Percentiles rank a stretch among this genome's conserved stretches.
Conservation (phyloP, 192 early-diverging fungal genomes). For the Obelidium mucronatum region DNA sequence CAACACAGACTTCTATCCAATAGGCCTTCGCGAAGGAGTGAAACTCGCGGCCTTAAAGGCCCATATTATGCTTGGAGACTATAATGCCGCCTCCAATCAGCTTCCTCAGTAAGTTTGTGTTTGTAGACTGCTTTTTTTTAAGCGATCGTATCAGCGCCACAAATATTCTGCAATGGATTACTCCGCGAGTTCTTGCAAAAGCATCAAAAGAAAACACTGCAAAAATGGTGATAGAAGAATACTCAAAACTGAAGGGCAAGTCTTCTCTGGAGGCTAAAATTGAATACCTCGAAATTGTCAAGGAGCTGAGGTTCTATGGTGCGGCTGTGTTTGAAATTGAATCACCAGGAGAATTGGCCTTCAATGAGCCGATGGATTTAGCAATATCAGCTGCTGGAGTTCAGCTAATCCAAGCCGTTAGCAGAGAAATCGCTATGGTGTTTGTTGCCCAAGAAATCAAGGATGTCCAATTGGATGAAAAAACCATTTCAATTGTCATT, state of each 20-base stretch:
- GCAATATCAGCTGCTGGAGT: slow-evolving; percentile 51
- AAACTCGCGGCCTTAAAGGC: slow-evolving; percentile 58
- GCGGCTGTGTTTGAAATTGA: slow-evolving; percentile 53
- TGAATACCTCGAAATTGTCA: slow-evolving; percentile 51
- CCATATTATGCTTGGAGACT: slow-evolving; percentile 58
- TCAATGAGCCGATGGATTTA: slow-evolving; percentile 54
- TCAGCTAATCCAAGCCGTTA: slow-evolving; percentile 53
- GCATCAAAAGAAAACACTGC: slow-evolving; percentile 50
- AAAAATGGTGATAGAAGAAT: slow-evolving; percentile 51
- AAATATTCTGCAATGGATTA: slow-evolving; percentile 49
- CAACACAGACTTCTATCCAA: slow-evolving; percentile 52
- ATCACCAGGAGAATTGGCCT: slow-evolving; percentile 52
- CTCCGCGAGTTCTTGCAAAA: slow-evolving; percentile 44
- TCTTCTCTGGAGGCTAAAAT: slow-evolving; percentile 43
- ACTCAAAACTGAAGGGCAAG: slow-evolving; percentile 47
- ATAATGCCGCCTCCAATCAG: slow-evolving; percentile 33
- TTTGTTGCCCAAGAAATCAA: slow-evolving; percentile 50
- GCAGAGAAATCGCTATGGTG: slow-evolving; percentile 48
- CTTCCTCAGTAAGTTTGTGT: slow-evolving; percentile 42
- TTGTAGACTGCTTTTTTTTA: not conserved
- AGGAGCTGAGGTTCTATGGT: slow-evolving; percentile 53
- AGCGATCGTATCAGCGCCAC: slow-evolving; percentile 18
- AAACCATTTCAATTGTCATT: slow-evolving; percentile 40
- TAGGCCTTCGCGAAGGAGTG: slow-evolving; percentile 47
- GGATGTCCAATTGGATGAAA: slow-evolving; percentile 40